A percentile compares a stretch with the other conserved stretches of the same genome.
phyloP scores from a whole-genome alignment of 345 rosid species.

The Arabidopsis suecica region DNA sequence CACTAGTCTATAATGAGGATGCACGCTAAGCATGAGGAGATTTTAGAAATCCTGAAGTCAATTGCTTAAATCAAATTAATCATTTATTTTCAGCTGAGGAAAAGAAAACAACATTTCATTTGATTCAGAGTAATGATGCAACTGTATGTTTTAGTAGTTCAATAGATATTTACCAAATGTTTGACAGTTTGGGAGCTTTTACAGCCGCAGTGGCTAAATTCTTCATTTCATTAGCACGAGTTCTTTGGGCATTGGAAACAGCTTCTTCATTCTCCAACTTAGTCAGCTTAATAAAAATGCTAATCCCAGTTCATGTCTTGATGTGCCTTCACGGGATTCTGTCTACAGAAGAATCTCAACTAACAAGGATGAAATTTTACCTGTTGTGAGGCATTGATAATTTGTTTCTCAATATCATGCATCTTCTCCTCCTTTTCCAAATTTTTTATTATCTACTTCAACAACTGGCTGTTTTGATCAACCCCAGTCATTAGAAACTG shows the following conservation, averaged over 20 bases:
- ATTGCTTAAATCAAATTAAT: slow-evolving; percentile 5
- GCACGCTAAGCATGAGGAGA: slow-evolving; percentile 5
- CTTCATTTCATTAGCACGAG: slow-evolving; percentile 83
- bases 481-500: slow-evolving; percentile 87
- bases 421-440: slow-evolving; percentile 79
- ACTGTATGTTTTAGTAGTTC: not conserved
- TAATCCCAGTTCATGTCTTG: slow-evolving; percentile 87
- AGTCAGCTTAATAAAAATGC: slow-evolving; percentile 79
- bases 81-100: slow-evolving; percentile 12
- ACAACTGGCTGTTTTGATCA: slow-evolving; percentile 76
- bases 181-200: slow-evolving; percentile 90
- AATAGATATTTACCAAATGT: slow-evolving; percentile 69
- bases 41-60: slow-evolving; percentile 2
- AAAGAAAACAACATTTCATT: slow-evolving; percentile 3
- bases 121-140: not conserved
- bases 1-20: slow-evolving; percentile 16
- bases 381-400: slow-evolving; percentile 91
- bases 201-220: slow-evolving; percentile 91
- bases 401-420: slow-evolving; percentile 81
- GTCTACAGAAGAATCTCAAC: not conserved
- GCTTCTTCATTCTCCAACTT: slow-evolving; percentile 96
- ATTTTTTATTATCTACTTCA: slow-evolving; percentile 74
- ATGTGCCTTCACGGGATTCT: slow-evolving; percentile 74
- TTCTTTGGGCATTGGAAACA: slow-evolving; percentile 66
- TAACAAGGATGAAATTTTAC: slow-evolving; percentile 42